These are phyloP conservation scores for Canariomyces notabilis DNA, from an alignment of 2,329 filamentous ascomycete species.

Conservation along the genomic window DNA sequence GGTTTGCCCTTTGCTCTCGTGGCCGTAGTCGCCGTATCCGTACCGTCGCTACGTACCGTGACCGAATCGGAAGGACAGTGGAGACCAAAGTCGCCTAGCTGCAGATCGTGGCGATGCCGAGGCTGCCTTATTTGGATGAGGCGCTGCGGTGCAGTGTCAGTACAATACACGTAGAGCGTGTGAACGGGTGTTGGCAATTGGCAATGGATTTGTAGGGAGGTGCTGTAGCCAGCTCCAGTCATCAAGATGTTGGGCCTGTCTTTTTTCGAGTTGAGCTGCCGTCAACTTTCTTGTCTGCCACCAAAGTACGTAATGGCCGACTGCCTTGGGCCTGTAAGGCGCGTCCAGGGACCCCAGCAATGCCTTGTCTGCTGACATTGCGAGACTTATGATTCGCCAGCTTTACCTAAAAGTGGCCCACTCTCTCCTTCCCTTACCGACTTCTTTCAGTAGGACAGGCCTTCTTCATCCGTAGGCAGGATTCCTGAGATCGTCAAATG, in stretches of 20 bases:
- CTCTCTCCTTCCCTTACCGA: slow-evolving; percentile 11
- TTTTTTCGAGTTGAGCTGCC: too few relatives aligned
- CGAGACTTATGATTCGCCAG: slow-evolving; percentile 18
- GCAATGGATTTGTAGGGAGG: too few relatives aligned
- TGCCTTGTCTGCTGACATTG: slow-evolving; percentile 26
- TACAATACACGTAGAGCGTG: too few relatives aligned
- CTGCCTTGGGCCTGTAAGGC: slow-evolving; percentile 6
- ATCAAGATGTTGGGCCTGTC: too few relatives aligned
- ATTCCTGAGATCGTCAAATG: slow-evolving; percentile 6
- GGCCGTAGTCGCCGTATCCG: too few relatives aligned
- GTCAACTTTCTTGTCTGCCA: slow-evolving; percentile 2
- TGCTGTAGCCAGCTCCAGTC: too few relatives aligned
- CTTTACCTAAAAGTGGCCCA: slow-evolving; percentile 12
- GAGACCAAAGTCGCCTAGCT: slow-evolving; percentile 2
- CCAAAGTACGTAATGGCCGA: slow-evolving; percentile 9
- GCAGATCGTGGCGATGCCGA: slow-evolving; percentile 20
- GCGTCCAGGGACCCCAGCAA: slow-evolving; percentile 8
- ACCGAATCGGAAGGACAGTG: slow-evolving; percentile 10
- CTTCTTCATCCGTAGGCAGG: slow-evolving; percentile 2
- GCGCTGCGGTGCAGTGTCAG: background rate
- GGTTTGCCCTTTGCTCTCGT: background rate
- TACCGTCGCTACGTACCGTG: too few relatives aligned
- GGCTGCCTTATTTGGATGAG: slow-evolving; percentile 4
- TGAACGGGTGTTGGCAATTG: too few relatives aligned
- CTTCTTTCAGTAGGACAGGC: slow-evolving; percentile 8